phyloP scores from a whole-genome alignment of 495 filamentous ascomycete species.

The Annulohypoxylon maeteangense region DNA sequence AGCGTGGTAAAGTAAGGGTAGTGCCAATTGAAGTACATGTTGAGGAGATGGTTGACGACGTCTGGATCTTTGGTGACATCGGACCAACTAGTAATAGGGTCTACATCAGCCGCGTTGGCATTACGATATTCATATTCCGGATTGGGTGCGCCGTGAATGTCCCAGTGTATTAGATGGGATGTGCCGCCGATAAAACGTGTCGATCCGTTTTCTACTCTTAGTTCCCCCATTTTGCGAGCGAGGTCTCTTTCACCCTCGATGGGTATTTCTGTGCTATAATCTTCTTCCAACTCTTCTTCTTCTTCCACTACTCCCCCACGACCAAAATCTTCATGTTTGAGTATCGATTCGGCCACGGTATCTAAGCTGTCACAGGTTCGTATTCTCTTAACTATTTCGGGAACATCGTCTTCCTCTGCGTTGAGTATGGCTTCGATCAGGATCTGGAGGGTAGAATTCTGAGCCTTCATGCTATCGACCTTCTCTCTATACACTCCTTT shows the following conservation, averaged over 20 bases:
- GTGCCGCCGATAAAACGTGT: slow-evolving; percentile 95
- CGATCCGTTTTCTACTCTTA: slow-evolving; percentile 87
- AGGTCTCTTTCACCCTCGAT: slow-evolving; percentile 85
- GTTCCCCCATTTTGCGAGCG: slow-evolving; percentile 91
- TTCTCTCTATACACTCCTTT: slow-evolving; percentile 98
- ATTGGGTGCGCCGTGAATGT: slow-evolving; percentile 64
- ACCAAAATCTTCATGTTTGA: slow-evolving; percentile 60
- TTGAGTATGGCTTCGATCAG: slow-evolving; percentile 94
- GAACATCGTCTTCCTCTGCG: slow-evolving; percentile 83
- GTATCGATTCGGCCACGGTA: slow-evolving; percentile 83
- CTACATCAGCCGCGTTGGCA: slow-evolving; percentile 59
- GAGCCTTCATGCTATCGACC: slow-evolving; percentile 86
- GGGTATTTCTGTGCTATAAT: slow-evolving; percentile 55
- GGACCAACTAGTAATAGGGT: slow-evolving; percentile 86
- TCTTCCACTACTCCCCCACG: slow-evolving; percentile 57
- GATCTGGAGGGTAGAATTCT: slow-evolving; percentile 88
- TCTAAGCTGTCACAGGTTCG: slow-evolving; percentile 93
- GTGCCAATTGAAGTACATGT: slow-evolving; percentile 99
- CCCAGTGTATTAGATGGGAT: slow-evolving; percentile 84
- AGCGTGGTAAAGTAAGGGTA: slow-evolving; percentile 96
- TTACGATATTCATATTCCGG: slow-evolving; percentile 62
- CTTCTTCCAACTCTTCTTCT: slow-evolving; percentile 52
- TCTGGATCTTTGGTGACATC: slow-evolving; percentile 81
- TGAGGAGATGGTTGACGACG: slow-evolving; percentile 86
- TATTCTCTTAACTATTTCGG: slow-evolving; percentile 84